Conservation (phyloP, 441 rosid species). For the Monsonia emarginata region DNA sequence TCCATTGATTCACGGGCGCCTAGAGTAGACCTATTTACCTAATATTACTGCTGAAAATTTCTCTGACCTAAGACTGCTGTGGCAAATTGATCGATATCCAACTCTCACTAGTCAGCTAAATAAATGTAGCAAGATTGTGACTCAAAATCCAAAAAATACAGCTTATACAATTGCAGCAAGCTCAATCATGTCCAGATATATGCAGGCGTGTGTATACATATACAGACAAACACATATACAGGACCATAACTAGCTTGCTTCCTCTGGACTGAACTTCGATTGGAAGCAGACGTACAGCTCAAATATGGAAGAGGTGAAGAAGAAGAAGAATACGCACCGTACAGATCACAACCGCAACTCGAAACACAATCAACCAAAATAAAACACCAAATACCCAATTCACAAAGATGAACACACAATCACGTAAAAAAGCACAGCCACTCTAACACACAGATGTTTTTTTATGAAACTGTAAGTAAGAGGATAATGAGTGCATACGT, state of each 20-base stretch:
- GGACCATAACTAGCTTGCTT: not conserved
- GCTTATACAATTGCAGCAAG: not conserved
- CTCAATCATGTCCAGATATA: not conserved
- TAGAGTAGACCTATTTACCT: not conserved
- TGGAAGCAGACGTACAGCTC: not conserved
- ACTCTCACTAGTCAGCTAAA: no score
- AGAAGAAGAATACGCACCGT: no score
- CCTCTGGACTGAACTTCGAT: not conserved
- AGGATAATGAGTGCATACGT: conserved; percentile 40
- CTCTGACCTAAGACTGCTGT: not conserved
- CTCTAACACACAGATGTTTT: not conserved
- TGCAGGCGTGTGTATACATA: not conserved
- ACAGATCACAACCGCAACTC: not conserved
- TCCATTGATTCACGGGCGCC: not conserved
- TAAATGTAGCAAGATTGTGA: not conserved
- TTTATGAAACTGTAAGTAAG: not conserved
- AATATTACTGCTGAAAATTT: not conserved
- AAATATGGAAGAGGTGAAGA: not conserved
- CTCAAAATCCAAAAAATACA: not conserved
- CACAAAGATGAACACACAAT: not conserved
- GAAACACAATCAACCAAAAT: not conserved
- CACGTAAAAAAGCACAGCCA: not conserved
- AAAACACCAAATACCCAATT: not conserved
- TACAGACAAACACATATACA: not conserved
- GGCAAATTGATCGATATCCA: no score